A percentile compares a stretch with the other conserved stretches of the same genome.
phyloP scores from a whole-genome alignment of 495 filamentous ascomycete genomes.

The Hypoxylon trugodes region DNA sequence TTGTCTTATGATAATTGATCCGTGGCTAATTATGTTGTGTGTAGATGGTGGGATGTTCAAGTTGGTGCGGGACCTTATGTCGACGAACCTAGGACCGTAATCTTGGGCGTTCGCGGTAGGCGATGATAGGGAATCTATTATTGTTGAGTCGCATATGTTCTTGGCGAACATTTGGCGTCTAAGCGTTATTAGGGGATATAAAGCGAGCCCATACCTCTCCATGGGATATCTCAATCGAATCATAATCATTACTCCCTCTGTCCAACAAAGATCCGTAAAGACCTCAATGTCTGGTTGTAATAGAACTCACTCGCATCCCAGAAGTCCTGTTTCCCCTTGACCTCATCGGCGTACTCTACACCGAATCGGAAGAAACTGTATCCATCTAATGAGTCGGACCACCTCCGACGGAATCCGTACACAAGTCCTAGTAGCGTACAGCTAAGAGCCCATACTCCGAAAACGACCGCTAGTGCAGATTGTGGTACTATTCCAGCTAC shows the following conservation, averaged over 20 bases:
- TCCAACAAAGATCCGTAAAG: neutral
- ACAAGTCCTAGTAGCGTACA: neutral
- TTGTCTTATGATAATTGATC: neutral
- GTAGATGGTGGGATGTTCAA: neutral
- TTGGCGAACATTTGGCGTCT: too few relatives aligned
- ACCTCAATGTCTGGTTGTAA: neutral
- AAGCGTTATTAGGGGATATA: too few relatives aligned
- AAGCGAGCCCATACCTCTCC: too few relatives aligned
- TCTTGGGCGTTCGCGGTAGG: too few relatives aligned
- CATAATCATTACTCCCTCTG: too few relatives aligned
- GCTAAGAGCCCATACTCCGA: neutral
- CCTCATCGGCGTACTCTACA: neutral
- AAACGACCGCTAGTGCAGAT: neutral
- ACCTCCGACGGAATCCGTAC: conserved; percentile 1
- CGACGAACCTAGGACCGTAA: too few relatives aligned
- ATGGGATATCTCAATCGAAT: too few relatives aligned
- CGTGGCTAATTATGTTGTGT: neutral
- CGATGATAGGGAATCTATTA: too few relatives aligned
- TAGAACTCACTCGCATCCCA: neutral
- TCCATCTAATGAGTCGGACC: neutral
- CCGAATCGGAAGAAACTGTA: neutral
- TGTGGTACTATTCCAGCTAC: neutral
- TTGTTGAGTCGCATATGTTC: too few relatives aligned
- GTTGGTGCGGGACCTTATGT: neutral
- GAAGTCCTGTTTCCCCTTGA: neutral